A percentile compares a stretch with the other conserved stretches of the same genome.
Conservation (phyloP, 176 grass and related monocot species). For the Neostapfia colusana region DNA sequence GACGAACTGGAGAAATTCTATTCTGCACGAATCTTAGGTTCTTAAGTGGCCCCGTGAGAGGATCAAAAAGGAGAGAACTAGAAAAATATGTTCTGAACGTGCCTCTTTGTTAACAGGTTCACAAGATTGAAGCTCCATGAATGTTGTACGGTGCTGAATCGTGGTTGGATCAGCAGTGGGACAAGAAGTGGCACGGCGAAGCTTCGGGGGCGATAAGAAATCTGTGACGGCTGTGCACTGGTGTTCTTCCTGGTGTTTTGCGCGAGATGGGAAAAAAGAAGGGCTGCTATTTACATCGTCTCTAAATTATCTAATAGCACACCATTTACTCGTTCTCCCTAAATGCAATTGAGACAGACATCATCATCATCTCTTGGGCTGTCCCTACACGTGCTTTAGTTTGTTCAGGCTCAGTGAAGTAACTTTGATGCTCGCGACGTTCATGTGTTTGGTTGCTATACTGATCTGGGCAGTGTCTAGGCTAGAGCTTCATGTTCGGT, state of each 20-base stretch:
- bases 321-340: background rate
- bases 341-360: conserved; percentile 9
- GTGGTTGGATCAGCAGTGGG: conserved; percentile 23
- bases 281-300: conserved; percentile 3
- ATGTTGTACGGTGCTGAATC: conserved; percentile 11
- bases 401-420: conserved; percentile 13
- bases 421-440: conserved; percentile 29
- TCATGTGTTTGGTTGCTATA: conserved; percentile 20
- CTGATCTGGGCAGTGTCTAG: background rate
- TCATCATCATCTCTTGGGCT: background rate
- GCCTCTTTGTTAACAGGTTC: conserved; percentile 16
- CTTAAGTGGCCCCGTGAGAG: background rate
- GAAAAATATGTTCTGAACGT: conserved; percentile 24
- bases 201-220: background rate
- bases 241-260: background rate
- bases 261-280: conserved; percentile 16
- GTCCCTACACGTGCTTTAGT: conserved; percentile 9
- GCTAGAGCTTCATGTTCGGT: background rate
- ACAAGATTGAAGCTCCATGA: conserved; percentile 2
- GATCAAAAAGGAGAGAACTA: background rate
- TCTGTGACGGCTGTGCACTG: background rate
- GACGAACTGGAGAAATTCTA: background rate
- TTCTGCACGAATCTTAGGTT: background rate
- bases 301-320: conserved; percentile 14
- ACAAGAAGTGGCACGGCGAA: background rate